Base-by-base conservation (phyloP, 805 yeast species). In the Cyberlindnera maclurae region DNA sequence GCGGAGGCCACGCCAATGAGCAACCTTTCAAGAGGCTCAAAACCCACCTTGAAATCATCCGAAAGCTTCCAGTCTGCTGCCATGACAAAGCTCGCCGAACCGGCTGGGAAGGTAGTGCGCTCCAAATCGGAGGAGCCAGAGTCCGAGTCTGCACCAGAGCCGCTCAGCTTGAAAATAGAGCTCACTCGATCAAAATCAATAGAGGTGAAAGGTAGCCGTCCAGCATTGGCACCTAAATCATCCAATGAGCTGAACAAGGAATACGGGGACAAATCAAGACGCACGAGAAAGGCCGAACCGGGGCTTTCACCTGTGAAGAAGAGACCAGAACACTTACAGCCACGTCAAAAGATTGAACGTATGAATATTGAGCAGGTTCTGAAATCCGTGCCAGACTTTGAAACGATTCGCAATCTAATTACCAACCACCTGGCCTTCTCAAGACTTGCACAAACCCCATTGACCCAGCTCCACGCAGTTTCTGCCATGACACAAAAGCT, bases 341-440 rank as follows among this genome's bases (percentile, higher is more conserved):
- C 33, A 29, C 45, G 57, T 39, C 55, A 54, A 38, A 50, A 59
- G 46, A 54, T 57, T 38, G 47, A 52, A 41, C 34, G 50, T 32
- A 47, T 52, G 41, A 60, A 61, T 33, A 40, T 62, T 7, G 54
- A 57, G 2, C 42, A 48, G 13, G 42, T 63, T 12, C 42, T 67
- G 7, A 36, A 51, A 2, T 56, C 55, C 3, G 58, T 75, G 15
- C 52, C 64, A 4, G 70, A 73, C 32, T 52, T 75, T 32, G 63
- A 60, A 3, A 79, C 77, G 34, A 65, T 86, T 34, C 71, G 71
- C 37, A 80, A 82, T 56, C 71, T 86, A 10, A 64, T 88, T 35
- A 71, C 78, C 33, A 93, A 93, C 55, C 93, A 86, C 58, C 67
- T 90, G 42, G 97, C 97, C 12, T 93, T 84, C 61, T 84, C 97